Evolutionary conservation across 345 rosid species (phyloP).

Genomic region (Cardamine resedifolia): DNA sequence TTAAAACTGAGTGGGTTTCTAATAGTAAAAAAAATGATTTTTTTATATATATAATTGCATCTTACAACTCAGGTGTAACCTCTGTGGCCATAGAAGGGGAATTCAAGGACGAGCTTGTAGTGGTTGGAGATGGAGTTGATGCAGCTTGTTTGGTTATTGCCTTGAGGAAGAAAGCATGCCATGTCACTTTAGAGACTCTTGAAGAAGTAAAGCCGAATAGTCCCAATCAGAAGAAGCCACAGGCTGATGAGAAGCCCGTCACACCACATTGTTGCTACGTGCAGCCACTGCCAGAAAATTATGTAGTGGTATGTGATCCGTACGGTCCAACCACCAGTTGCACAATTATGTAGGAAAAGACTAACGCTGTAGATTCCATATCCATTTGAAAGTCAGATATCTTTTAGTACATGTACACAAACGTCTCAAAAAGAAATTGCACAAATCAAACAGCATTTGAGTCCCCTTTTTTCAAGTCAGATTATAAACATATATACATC

Average conservation of each 20-base stretch:
- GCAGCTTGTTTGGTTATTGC: constrained; percentile 38
- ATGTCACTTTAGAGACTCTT: constrained; percentile 35
- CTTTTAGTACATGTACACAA: constrained; percentile 28
- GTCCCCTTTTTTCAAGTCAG: constrained; percentile 1
- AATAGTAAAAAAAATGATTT: neutral
- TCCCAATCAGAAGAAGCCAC: neutral
- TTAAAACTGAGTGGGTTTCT: neutral
- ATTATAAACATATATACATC: constrained; percentile 22
- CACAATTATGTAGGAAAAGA: constrained; percentile 36
- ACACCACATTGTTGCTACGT: constrained; percentile 23
- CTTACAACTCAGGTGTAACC: constrained; percentile 33
- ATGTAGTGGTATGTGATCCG: constrained; percentile 33
- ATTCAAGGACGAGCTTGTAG: constrained; percentile 36
- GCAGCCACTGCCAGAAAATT: constrained; percentile 25
- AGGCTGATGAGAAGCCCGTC: neutral
- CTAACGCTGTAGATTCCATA: neutral
- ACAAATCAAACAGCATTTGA: constrained; percentile 16
- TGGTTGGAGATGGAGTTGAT: constrained; percentile 45
- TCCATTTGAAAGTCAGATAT: constrained; percentile 2
- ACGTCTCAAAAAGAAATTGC: neutral
- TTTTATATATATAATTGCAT: neutral
- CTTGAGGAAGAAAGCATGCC: constrained; percentile 42
- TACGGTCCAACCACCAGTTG: constrained; percentile 32
- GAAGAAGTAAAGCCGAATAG: constrained; percentile 33
- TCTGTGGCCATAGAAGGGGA: constrained; percentile 47